Percentiles rank a stretch among this genome's conserved stretches.
These are phyloP conservation scores for Solanum chiquidenum DNA, from an alignment of 257 asterid species.

Conservation along the genomic window DNA sequence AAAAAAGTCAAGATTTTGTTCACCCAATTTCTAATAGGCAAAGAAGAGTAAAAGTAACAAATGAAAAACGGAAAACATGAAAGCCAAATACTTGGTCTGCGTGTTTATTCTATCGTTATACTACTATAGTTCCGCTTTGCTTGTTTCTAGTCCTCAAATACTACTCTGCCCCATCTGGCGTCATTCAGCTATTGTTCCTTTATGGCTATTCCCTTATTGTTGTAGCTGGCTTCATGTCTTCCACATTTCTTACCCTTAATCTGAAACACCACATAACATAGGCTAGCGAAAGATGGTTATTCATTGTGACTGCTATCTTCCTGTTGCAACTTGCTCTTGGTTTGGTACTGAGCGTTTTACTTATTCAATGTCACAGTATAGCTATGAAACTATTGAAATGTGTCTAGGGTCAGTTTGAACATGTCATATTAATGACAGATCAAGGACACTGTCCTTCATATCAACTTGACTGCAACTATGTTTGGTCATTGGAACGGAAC, in stretches of 20 bases:
- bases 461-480: background rate
- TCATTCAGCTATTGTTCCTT: conserved; percentile 78
- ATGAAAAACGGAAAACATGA: background rate
- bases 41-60: background rate
- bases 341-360: conserved; percentile 70
- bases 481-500: background rate
- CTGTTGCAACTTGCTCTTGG: conserved; percentile 85
- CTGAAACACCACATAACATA: conserved; percentile 74
- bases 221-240: conserved; percentile 86
- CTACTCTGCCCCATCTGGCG: conserved; percentile 86
- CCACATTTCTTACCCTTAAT: conserved; percentile 80
- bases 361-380: conserved; percentile 59
- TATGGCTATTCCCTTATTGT: conserved; percentile 91
- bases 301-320: conserved; percentile 79
- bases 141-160: conserved; percentile 77
- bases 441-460: background rate
- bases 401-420: background rate
- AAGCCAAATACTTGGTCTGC: conserved; percentile 65
- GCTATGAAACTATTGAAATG: background rate
- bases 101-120: conserved; percentile 85
- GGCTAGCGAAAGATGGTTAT: conserved; percentile 86
- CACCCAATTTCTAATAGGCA: background rate
- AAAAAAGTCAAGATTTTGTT: background rate
- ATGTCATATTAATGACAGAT: background rate
- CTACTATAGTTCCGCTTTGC: conserved; percentile 63